Evolutionary conservation across 768 basidiomycete species (phyloP), one percentile per base, ranked within the genome.

Genomic region (Termitomyces sp.): DNA sequence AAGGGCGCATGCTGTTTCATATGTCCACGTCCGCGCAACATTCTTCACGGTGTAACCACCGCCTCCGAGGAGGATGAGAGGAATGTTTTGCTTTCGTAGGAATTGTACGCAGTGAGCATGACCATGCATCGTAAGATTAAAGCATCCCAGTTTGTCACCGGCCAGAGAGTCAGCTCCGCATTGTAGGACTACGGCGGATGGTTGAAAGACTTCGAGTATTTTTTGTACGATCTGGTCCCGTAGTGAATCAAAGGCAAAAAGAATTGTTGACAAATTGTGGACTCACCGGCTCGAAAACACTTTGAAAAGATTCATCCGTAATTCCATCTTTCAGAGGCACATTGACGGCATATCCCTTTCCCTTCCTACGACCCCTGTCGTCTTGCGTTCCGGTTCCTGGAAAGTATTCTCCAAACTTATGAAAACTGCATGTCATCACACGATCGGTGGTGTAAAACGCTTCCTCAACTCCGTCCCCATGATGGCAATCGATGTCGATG

Each of bases 381-480:
- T 90, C 85, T 58, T 94, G 85, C 0, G 88, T 89, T 14, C 79
- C 92, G 1, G 92, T 94, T 9, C 92, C 92, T 2, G 92, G 92
- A 70, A 94, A 96, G 68, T 88, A 94, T 66, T 97, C 94, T 28
- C 97, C 96, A 65, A 91, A 98, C 71, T 98, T 96, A 77, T 98
- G 97, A 69, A 99, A 96, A 43, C 90, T 92, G 65, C 87, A 90
- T 5, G 96, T 98, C 90, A 98, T 94, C 65, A 98, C 97, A 50
- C 97, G 80, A 70, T 98, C 92, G 1, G 93, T 96, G 36, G 92
- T 96, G 70, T 97, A 98, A 76, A 98, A 98, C 2, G 96, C 97
- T 69, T 98, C 97, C 66, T 99, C 97, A 36, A 98, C 97, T n/a
- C 96, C 96, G 69, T 98, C 97, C 24, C 97, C 96, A 70, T 99